Base-by-base conservation (phyloP, 2,329 filamentous ascomycete species). In the Aureobasidium sp. region DNA sequence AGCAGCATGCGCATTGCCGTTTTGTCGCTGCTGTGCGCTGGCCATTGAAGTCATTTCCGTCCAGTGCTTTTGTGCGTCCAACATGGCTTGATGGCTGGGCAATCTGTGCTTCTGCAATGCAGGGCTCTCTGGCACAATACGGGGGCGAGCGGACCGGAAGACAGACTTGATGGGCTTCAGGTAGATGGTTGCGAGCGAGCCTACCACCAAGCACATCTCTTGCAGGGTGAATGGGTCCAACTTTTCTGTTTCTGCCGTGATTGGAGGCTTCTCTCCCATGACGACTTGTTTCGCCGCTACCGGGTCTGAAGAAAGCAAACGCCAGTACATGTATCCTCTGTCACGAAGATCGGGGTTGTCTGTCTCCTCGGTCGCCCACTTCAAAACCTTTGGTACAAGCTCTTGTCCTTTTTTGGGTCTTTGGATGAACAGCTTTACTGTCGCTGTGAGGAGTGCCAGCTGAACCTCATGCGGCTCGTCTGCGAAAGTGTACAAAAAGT, bases 361-460 rank as follows among this genome's bases (percentile, higher is more conserved):
- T n/a, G 93, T 97, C 74, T 97, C 94, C 74, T 97, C 94, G 0
- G 94, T 99, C 5, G 94, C 95, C 93, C 94, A 97, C 76, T 97
- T 97, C 56, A 99, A 80, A 2, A 97, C 93, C 70, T 91, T 91
- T 0, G 93, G 94, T 0, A 99, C 93, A 7, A 99, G 81, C 58
- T 95, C 87, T 70, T 96, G 92, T 29, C 91, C 94, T 72, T 96
- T 96, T 17, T 92, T 97, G 0, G 94, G 94, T 25, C 94, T 85
- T 72, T 97, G 94, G 67, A 99, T 97, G 76, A 99, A 99, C 2
- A 99, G 82, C 75, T 99, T 99, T 39, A 99, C 94, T 0, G 94
- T 97, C 9, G 94, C 94, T 0, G 94, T 99, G 36, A 99, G 84
- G 17, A 99, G 82, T 0, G 94, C 91, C 6, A 99, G 83, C 73